Base-by-base conservation (phyloP, 148 eudicot species). In the Linanthus parryae region DNA sequence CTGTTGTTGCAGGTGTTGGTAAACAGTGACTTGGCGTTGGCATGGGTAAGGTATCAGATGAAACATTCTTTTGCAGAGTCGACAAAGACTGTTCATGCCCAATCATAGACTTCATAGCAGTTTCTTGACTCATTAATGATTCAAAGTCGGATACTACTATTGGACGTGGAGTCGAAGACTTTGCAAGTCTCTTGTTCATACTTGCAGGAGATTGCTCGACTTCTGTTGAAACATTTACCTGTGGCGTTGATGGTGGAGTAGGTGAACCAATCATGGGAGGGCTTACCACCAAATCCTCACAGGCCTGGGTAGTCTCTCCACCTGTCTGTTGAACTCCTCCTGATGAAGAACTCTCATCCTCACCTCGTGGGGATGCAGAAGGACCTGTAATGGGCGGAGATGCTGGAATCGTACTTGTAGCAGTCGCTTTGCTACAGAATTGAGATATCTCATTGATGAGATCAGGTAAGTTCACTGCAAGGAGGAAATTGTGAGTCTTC, bases 261-360 rank as follows among this genome's bases (percentile, higher is more conserved):
- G 44, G 12, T 24, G 21, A 6, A 12, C 57, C 42, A 46, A 57
- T 25, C 47, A 48, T 27, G 17, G 47, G 24, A 44, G 21, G 13
- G 41, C 13, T 31, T 30, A 39, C 22, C 23, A 10, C 18, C 15
- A 25, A 50, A 4, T 20, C 7, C 13, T 34, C 37, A 11, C 2
- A 15, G 4, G 38, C 23, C 25, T 4, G 44, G 8, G 20, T 58
- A 18, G 62, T 12, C 35, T 7, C 23, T 23, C 8, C 1, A 22
- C 7, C 38, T 3, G 9, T 33, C 17, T 31, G 35, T 35, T 59
- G 44, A 5, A 17, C 18, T 48, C 4, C 35, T 28, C 4, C 36
- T 48, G 35, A 16, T 18, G 21, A 29, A 50, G 7, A 23, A 8
- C 34, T 48, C 20, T 22, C 20, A 11, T 31, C 26, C 10, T 3